A percentile compares a stretch with the other conserved stretches of the same genome.
phyloP scores from a whole-genome alignment of 345 rosid genomes.

The Rubroshorea leprosula region DNA sequence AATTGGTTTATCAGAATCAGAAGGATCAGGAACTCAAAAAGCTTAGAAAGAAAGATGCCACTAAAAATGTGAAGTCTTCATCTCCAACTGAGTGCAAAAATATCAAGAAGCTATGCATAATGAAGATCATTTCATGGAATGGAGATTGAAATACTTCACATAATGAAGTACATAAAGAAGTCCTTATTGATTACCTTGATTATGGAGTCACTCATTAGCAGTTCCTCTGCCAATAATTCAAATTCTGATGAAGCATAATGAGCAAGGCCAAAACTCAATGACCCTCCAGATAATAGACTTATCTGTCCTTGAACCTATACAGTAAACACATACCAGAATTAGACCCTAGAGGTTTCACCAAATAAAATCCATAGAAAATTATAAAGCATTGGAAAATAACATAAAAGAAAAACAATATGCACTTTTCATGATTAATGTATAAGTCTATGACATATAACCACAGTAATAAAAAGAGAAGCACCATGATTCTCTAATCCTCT shows the following conservation, averaged over 20 bases:
- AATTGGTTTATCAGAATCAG: too few relatives aligned
- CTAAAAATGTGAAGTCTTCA: too few relatives aligned
- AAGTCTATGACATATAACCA: not conserved
- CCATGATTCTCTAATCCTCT: too few relatives aligned
- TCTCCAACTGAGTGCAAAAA: too few relatives aligned
- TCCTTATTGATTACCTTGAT: constrained; percentile 45
- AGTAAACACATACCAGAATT: constrained; percentile 19
- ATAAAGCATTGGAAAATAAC: constrained; percentile 7
- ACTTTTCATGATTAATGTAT: too few relatives aligned
- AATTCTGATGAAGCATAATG: constrained; percentile 93
- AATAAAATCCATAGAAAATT: not conserved
- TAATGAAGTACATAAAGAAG: constrained; percentile 1
- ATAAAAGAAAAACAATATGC: constrained; percentile 1
- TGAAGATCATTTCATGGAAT: too few relatives aligned
- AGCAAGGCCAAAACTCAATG: constrained; percentile 85
- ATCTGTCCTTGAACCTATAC: constrained; percentile 94
- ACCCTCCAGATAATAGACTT: constrained; percentile 64
- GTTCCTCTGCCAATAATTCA: constrained; percentile 92
- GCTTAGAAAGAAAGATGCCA: too few relatives aligned
- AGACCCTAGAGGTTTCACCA: constrained; percentile 9
- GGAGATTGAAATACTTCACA: not conserved
- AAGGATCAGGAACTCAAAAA: too few relatives aligned
- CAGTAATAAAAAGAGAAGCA: too few relatives aligned
- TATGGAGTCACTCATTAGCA: constrained; percentile 91
- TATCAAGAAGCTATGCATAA: too few relatives aligned